Percentiles rank a stretch among this genome's conserved stretches.
phyloP scores from a whole-genome alignment of 1,284 basidiomycete genomes.

The Singerocomus rubriflavus region DNA sequence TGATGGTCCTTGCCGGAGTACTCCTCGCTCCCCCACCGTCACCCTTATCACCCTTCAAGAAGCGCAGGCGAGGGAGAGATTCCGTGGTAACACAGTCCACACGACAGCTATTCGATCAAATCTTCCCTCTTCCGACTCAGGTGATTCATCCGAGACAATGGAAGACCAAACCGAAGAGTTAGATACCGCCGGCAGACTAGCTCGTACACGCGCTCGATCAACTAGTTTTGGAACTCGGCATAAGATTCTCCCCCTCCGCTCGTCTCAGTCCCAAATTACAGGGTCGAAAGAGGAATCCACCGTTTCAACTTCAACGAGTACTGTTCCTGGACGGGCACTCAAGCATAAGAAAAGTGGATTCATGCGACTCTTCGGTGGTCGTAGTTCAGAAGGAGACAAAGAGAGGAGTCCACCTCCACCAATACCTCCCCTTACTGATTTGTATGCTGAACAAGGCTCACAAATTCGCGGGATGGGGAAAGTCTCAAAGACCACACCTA shows the following conservation, averaged over 20 bases:
- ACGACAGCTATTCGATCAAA: slow-evolving; percentile 27
- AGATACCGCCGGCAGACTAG: slow-evolving; percentile 20
- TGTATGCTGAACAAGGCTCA: slow-evolving; percentile 33
- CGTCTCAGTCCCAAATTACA: slow-evolving; percentile 34
- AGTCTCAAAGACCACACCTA: slow-evolving; percentile 19
- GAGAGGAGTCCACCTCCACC: slow-evolving; percentile 49
- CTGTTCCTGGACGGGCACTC: slow-evolving; percentile 43
- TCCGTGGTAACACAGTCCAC: slow-evolving; percentile 50
- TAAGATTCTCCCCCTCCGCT: slow-evolving; percentile 42
- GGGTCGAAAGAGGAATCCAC: slow-evolving; percentile 42
- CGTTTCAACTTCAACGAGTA: slow-evolving; percentile 14
- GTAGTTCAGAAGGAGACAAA: slow-evolving; percentile 38
- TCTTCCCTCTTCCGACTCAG: slow-evolving; percentile 30
- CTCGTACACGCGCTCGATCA: slow-evolving; percentile 50
- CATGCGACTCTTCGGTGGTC: slow-evolving; percentile 71
- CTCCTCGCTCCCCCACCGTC: slow-evolving; percentile 49
- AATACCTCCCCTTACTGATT: slow-evolving; percentile 47
- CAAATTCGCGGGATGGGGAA: slow-evolving; percentile 29
- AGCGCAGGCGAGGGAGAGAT: slow-evolving; percentile 55
- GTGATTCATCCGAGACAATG: slow-evolving; percentile 23
- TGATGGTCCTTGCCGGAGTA: slow-evolving; percentile 45
- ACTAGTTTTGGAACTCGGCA: slow-evolving; percentile 57
- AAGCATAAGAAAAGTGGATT: slow-evolving; percentile 79
- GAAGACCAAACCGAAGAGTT: slow-evolving; percentile 18
- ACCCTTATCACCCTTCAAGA: slow-evolving; percentile 73